A percentile compares a stretch with the other conserved stretches of the same genome.
Conservation (phyloP, 2,329 filamentous ascomycete genomes). For the Epichloe scottii region DNA sequence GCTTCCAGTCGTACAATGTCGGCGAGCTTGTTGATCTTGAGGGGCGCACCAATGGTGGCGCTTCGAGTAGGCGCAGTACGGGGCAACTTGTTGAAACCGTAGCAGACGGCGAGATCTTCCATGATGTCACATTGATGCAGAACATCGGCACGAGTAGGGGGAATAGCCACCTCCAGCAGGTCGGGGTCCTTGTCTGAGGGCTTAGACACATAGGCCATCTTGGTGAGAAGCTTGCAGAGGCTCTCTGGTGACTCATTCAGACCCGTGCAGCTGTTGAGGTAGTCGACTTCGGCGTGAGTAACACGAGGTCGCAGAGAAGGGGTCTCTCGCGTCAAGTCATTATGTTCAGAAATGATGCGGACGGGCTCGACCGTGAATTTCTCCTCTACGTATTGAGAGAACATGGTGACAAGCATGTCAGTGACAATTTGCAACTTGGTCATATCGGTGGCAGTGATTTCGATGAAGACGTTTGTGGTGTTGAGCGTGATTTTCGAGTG, state of each 20-base stretch:
- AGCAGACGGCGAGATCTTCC: constrained; percentile 94
- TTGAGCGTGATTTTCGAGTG: constrained; percentile 90
- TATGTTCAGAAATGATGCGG: constrained; percentile 85
- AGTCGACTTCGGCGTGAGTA: constrained; percentile 75
- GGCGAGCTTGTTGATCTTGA: constrained; percentile 85
- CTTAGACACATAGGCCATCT: constrained; percentile 77
- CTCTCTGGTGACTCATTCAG: constrained; percentile 60
- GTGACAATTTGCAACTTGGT: constrained; percentile 95
- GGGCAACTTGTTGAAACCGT: constrained; percentile 94
- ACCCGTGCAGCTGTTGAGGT: constrained; percentile 88
- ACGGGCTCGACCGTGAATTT: constrained; percentile 89
- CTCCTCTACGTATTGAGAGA: constrained; percentile 80
- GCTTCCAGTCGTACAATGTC: constrained; percentile 85
- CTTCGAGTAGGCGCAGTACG: constrained; percentile 77
- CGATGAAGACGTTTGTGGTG: constrained; percentile 91
- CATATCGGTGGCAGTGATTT: constrained; percentile 89
- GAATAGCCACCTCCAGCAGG: constrained; percentile 69
- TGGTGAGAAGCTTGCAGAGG: constrained; percentile 68
- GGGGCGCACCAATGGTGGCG: constrained; percentile 72
- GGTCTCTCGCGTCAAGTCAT: constrained; percentile 66
- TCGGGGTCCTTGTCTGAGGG: constrained; percentile 59
- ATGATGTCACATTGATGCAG: constrained; percentile 96
- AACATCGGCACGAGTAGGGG: constrained; percentile 83
- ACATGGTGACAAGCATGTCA: constrained; percentile 95
- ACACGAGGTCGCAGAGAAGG: constrained; percentile 68